Evolutionary conservation across 2,329 filamentous ascomycete species (phyloP).

Genomic region (Rhinocladiella similis): DNA sequence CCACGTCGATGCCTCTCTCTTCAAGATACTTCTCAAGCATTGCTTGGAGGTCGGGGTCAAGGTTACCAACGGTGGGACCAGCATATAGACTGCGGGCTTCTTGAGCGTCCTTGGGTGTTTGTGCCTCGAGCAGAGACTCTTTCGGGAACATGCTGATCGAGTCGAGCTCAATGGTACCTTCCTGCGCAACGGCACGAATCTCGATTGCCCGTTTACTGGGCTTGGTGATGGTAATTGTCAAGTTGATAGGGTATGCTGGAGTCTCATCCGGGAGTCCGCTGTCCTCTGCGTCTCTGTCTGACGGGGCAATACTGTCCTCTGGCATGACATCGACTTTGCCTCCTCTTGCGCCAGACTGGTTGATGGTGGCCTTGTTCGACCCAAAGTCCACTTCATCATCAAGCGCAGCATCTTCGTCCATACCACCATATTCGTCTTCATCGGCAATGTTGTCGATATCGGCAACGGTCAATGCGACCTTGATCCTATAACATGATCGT

Average conservation of each 20-base stretch:
- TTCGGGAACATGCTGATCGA: conserved; percentile 74
- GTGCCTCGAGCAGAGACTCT: conserved; percentile 72
- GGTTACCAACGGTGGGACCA: conserved; percentile 87
- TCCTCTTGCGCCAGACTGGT: conserved; percentile 52
- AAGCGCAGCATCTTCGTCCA: conserved; percentile 47
- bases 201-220: conserved; percentile 78
- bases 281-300: conserved; percentile 57
- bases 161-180: conserved; percentile 83
- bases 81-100: conserved; percentile 58
- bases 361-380: conserved; percentile 57
- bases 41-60: conserved; percentile 93
- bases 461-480: conserved; percentile 79
- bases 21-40: conserved; percentile 92
- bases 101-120: conserved; percentile 72
- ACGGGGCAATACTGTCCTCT: conserved; percentile 57
- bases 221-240: conserved; percentile 89
- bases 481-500: conserved; percentile 56
- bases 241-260: conserved; percentile 72
- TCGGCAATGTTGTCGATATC: conserved; percentile 71
- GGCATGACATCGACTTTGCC: conserved; percentile 57
- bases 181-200: conserved; percentile 82
- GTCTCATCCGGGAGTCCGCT: conserved; percentile 57
- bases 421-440: conserved; percentile 58
- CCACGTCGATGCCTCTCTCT: conserved; percentile 86
- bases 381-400: conserved; percentile 60